These are phyloP conservation scores for Oehlia diaphana DNA, from an alignment of 192 early-diverging fungal genomes.

Conservation along the genomic window DNA sequence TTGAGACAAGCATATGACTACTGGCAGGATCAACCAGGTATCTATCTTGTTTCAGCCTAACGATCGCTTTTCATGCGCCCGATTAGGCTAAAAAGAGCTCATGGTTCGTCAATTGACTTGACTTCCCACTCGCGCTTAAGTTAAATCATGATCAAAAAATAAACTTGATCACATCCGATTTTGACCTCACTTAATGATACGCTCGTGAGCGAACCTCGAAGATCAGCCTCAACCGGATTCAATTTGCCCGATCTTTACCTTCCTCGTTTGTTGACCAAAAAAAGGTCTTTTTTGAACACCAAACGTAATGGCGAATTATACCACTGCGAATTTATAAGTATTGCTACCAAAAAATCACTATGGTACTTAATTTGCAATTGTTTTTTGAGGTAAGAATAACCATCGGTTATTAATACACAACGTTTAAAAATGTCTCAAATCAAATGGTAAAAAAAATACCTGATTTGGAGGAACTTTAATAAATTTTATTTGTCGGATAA, in stretches of 20 bases:
- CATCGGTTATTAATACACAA: too few species aligned
- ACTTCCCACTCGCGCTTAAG: not conserved
- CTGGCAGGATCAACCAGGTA: constrained; percentile 80
- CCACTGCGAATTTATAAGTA: too few species aligned
- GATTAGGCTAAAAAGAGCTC: not conserved
- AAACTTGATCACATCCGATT: not conserved
- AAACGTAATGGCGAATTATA: too few species aligned
- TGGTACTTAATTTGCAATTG: too few species aligned
- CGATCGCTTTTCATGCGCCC: not conserved
- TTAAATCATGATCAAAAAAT: not conserved
- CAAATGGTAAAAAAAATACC: too few species aligned
- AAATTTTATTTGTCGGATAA: too few species aligned
- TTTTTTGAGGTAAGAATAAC: too few species aligned
- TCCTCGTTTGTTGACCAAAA: not conserved
- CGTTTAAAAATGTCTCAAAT: too few species aligned
- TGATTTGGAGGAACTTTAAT: too few species aligned
- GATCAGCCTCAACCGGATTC: not conserved
- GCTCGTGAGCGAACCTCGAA: too few species aligned
- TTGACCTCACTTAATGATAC: not conserved
- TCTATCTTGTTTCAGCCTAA: constrained; percentile 29
- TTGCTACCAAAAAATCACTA: too few species aligned
- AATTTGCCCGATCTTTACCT: not conserved
- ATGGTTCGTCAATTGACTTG: not conserved
- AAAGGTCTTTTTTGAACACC: not conserved
- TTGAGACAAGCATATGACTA: constrained; percentile 78